Evolutionary conservation across 1,284 basidiomycete genomes (phyloP).

Genomic region (Inonotus hispidus): DNA sequence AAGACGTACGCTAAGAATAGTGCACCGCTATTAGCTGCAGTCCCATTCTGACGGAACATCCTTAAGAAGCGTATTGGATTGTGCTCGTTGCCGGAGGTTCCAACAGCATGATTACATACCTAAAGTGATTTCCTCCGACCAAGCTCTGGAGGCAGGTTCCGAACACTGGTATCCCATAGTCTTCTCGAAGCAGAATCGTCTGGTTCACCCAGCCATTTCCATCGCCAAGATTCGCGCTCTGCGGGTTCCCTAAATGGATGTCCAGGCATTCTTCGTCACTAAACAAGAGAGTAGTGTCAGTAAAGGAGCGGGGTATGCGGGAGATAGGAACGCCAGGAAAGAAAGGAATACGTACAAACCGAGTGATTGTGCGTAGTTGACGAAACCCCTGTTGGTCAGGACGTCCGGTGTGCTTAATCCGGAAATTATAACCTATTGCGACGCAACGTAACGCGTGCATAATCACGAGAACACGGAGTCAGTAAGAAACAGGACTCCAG

Average conservation of each 20-base stretch:
- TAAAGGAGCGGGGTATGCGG: neutral
- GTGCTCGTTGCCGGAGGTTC: neutral
- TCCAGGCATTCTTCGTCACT: conserved; percentile 57
- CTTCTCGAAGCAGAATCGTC: conserved; percentile 60
- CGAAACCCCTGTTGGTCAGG: conserved; percentile 58
- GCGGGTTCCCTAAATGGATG: conserved; percentile 56
- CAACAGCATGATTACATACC: conserved; percentile 29
- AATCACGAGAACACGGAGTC: neutral
- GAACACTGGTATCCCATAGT: conserved; percentile 50
- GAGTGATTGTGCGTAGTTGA: conserved; percentile 53
- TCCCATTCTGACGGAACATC: conserved; percentile 71
- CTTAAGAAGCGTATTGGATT: conserved; percentile 29
- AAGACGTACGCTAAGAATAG: conserved; percentile 64
- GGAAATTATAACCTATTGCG: conserved; percentile 23
- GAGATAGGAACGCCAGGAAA: neutral
- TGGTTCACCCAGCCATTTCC: conserved; percentile 30
- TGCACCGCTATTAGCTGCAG: conserved; percentile 49
- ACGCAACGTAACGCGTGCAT: neutral
- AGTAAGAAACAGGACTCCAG: too few species aligned
- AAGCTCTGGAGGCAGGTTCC: conserved; percentile 61
- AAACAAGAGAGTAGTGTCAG: conserved; percentile 42
- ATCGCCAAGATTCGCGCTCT: conserved; percentile 30
- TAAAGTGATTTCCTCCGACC: conserved; percentile 63
- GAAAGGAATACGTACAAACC: conserved; percentile 43
- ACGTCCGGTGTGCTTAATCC: conserved; percentile 62